phyloP scores from a whole-genome alignment of 345 rosid genomes.

The Clausena lansium region DNA sequence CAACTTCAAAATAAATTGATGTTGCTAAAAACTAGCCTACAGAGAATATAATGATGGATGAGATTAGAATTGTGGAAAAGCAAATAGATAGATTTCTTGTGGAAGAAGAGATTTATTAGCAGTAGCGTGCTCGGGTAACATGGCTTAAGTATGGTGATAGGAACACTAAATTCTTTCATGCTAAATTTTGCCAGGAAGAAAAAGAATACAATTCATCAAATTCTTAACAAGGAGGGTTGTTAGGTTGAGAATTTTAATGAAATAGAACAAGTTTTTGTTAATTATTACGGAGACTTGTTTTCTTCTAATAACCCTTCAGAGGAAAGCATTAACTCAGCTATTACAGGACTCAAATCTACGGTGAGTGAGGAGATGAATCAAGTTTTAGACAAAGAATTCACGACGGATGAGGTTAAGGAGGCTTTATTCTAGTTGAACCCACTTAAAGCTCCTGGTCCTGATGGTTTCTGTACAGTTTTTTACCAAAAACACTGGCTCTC shows the following conservation, averaged over 20 bases:
- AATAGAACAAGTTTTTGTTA: neutral
- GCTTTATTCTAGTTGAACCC: neutral
- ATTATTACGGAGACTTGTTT: no score
- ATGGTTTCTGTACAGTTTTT: neutral
- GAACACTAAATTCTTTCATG: no score
- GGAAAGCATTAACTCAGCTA: neutral
- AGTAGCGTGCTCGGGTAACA: neutral
- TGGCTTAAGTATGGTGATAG: no score
- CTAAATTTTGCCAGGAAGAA: neutral
- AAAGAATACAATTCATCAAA: no score
- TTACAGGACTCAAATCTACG: neutral
- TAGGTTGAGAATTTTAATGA: neutral
- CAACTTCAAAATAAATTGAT: no score
- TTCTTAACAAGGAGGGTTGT: neutral
- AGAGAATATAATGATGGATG: no score
- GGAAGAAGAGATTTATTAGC: neutral
- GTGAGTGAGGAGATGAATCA: neutral
- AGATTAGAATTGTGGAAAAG: no score
- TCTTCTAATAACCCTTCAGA: neutral
- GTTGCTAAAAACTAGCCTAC: no score
- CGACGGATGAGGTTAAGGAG: neutral
- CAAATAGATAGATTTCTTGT: no score
- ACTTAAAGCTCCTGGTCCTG: neutral
- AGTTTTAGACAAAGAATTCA: neutral
- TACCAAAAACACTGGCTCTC: neutral